Conservation (phyloP, 768 basidiomycete species). For the Serpula lacrymans region DNA sequence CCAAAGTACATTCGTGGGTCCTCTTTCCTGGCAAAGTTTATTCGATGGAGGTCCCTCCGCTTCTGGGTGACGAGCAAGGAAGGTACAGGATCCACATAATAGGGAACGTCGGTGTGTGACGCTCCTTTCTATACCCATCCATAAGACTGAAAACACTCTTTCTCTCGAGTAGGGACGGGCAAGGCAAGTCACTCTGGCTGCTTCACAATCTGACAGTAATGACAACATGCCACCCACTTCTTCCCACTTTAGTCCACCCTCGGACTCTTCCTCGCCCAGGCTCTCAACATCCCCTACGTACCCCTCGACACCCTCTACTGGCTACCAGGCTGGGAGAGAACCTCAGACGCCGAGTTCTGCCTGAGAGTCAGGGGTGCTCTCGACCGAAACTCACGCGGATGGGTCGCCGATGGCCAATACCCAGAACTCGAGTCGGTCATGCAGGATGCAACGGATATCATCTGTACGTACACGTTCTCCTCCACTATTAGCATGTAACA, state of each 20-base stretch:
- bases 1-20: too few species aligned
- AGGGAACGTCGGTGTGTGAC: slow-evolving; percentile 49
- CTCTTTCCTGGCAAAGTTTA: too few species aligned
- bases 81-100: slow-evolving; percentile 43
- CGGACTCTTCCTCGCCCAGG: too few species aligned
- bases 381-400: slow-evolving; percentile 1
- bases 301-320: slow-evolving; percentile 1
- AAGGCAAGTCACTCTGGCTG: slow-evolving; percentile 33
- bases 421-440: neutral
- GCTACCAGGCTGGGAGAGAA: slow-evolving; percentile 1
- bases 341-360: neutral
- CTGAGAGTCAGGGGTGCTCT: neutral
- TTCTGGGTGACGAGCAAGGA: slow-evolving; percentile 44
- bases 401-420: slow-evolving; percentile 6
- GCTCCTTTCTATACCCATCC: neutral
- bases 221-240: too few species aligned
- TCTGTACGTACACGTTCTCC: slow-evolving; percentile 1
- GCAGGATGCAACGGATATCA: slow-evolving; percentile 5
- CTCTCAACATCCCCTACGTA: slow-evolving; percentile 1
- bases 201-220: too few species aligned
- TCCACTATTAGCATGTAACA: neutral
- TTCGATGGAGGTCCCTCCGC: too few species aligned
- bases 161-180: slow-evolving; percentile 38
- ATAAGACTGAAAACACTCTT: too few species aligned
- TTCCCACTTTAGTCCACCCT: too few species aligned